Conservation (phyloP, 192 early-diverging fungal genomes). For the Entomortierella beljakovae region DNA sequence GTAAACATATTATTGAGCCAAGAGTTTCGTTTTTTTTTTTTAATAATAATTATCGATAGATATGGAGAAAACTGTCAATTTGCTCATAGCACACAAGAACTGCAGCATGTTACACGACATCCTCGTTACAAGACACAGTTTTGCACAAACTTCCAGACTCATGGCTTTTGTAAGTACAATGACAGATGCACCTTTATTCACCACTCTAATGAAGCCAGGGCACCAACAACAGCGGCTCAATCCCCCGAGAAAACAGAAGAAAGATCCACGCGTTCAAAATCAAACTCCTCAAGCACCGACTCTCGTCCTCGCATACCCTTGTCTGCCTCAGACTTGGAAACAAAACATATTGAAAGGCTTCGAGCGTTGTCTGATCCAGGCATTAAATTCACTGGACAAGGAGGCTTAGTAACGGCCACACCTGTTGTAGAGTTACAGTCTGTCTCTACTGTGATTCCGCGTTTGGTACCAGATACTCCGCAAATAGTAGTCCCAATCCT, state of each 20-base stretch:
- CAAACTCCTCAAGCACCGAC: neutral
- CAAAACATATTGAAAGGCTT: neutral
- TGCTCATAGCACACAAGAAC: constrained; percentile 86
- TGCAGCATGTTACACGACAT: constrained; percentile 85
- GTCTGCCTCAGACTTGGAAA: neutral
- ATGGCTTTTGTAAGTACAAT: constrained; percentile 93
- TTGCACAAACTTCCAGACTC: constrained; percentile 90
- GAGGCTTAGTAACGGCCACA: no score
- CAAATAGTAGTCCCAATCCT: no score
- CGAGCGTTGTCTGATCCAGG: constrained; percentile 19
- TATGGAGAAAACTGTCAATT: constrained; percentile 96
- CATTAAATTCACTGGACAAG: neutral
- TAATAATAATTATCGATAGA: constrained; percentile 56
- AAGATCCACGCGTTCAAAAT: neutral
- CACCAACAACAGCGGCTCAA: neutral
- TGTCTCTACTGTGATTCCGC: no score
- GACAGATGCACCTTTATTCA: constrained; percentile 97
- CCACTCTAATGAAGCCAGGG: constrained; percentile 64
- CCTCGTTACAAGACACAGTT: constrained; percentile 96
- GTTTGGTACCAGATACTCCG: no score
- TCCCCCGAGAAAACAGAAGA: neutral
- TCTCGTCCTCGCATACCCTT: neutral
- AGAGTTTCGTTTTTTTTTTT: no score
- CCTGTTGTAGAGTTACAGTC: no score
- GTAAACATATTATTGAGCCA: neutral